Evolutionary conservation across 225 moss, liverwort and hornwort species (phyloP), one percentile per base, ranked within the genome.

Genomic region (Marchantia paleacea): DNA sequence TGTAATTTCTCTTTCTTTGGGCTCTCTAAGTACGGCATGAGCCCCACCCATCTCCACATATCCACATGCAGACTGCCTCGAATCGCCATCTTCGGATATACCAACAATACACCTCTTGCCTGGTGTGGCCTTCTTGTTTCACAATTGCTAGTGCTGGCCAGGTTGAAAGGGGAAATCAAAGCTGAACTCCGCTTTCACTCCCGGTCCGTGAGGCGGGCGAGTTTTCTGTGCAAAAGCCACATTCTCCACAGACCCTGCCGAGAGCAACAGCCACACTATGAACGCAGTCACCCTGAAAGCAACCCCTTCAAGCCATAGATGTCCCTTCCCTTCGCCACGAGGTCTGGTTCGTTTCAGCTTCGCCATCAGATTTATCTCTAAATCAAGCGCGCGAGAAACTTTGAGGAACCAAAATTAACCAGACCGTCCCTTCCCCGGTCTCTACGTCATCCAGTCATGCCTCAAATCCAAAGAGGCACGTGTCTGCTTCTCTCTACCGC

Each of bases 11-110:
- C 39, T 39, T 5, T 39, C 24, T 29, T n/a, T 26, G 55, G 0
- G 28, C 12, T 20, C 55, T 25, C 25, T 0, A 55, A 74, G 55
- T 53, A 28, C 60, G 18, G 60, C 18, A 60, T 66, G 65, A 78
- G 10, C 49, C 78, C 78, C 78, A 78, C 78, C 78, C 78, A 78
- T 78, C 78, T 78, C 65, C 78, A 66, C 65, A 66, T 66, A 78
- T 78, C 65, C 65, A 78, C 7, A 51, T 51, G n/a, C 29, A 48
- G 78, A 78, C 65, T 66, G n/a, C 78, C 78, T 10, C 66, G 51
- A 26, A 78, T 78, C 52, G 78, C 52, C 78, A 78, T 78, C 78
- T 52, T 52, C 61, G 31, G 14, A 18, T 54, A 3, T 29, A 26
- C 11, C 39, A 49, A 47, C 39, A 48, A 49, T 28, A 15, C 52